These are phyloP conservation scores for Rhynchosporium agropyri DNA, from an alignment of 2,329 filamentous ascomycete genomes.

Conservation along the genomic window DNA sequence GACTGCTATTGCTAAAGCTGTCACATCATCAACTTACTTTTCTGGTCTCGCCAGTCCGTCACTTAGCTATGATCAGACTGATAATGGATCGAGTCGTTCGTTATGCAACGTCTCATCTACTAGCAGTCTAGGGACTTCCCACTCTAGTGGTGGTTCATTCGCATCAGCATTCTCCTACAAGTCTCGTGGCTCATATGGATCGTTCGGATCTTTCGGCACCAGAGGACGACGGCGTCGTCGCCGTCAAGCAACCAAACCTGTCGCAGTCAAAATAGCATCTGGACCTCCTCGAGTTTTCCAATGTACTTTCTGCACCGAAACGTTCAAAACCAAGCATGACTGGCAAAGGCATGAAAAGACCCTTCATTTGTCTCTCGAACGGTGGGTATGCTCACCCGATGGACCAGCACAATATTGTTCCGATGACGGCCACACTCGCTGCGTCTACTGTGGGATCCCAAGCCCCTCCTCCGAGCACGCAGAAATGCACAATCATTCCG, in stretches of 20 bases:
- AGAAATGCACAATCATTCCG: constrained; percentile 61
- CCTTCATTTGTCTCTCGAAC: constrained; percentile 64
- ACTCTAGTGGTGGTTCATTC: constrained; percentile 60
- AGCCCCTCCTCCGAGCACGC: constrained; percentile 59
- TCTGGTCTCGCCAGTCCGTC: constrained; percentile 61
- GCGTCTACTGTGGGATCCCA: constrained; percentile 61
- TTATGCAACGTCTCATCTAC: constrained; percentile 61
- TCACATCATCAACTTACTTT: constrained; percentile 53
- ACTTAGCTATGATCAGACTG: constrained; percentile 56
- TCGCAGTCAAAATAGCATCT: constrained; percentile 50
- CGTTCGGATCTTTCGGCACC: constrained; percentile 39
- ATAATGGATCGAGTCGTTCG: constrained; percentile 62
- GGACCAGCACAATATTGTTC: constrained; percentile 59
- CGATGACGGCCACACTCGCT: constrained; percentile 58
- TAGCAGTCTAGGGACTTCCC: constrained; percentile 63
- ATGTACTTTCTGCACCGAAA: constrained; percentile 71
- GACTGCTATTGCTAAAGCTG: constrained; percentile 64
- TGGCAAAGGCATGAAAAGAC: constrained; percentile 74
- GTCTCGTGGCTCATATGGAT: constrained; percentile 56
- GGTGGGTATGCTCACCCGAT: constrained; percentile 65
- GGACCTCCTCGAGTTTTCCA: constrained; percentile 52
- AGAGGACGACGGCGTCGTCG: constrained; percentile 39
- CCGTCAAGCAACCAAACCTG: constrained; percentile 43
- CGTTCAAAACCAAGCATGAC: constrained; percentile 68
- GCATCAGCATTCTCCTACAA: constrained; percentile 61